Base-by-base conservation (phyloP, 192 early-diverging fungal genomes). In the Diversispora epigaea region DNA sequence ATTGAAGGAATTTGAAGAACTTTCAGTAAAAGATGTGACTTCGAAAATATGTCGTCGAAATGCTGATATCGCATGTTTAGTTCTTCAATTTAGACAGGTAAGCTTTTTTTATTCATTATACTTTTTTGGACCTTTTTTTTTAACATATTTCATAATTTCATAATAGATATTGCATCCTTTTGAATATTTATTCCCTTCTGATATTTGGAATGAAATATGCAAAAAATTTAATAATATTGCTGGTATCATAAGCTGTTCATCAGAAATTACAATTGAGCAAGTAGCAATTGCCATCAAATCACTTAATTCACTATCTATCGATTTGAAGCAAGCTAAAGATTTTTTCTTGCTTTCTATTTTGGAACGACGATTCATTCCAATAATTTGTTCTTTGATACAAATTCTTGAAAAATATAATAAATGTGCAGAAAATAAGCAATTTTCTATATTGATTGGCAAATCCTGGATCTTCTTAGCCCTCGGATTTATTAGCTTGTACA, bases 401-500 rank as follows among this genome's bases (percentile, higher is more conserved):
- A 54, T 64, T 19, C 44, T 81, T 6, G 15, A 71, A 40, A 8
- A 22, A 22, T 46, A 45, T 19, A 44, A 54, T 21, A 4, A 55
- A n/a, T 19, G 17, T 7, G 19, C 32, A 15, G 17, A 7, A n/a
- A 57, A 21, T 71, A 54, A 45, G 19, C 11, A 39, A 25, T 8
- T 82, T 40, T 74, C 77, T 44, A 74, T 39, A 11, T 63, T 76
- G 22, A 79, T 86, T 32, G 90, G 89, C 41, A 84, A 85, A 77
- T 80, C 88, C 0, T 89, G 90, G 80, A 79, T 91, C 6, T 79
- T 79, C 39, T 73, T 89, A 9, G 86, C 86, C 0, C 50, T 91
- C 10, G 80, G 87, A 1, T 86, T 95, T 77, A 71, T 96, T 64
- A 77, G 79, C 7, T 78, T 87, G 2, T 94, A 95, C 56, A 81